Evolutionary conservation across 2,329 filamentous ascomycete species (phyloP).

Genomic region (Podosphaera leucotricha): DNA sequence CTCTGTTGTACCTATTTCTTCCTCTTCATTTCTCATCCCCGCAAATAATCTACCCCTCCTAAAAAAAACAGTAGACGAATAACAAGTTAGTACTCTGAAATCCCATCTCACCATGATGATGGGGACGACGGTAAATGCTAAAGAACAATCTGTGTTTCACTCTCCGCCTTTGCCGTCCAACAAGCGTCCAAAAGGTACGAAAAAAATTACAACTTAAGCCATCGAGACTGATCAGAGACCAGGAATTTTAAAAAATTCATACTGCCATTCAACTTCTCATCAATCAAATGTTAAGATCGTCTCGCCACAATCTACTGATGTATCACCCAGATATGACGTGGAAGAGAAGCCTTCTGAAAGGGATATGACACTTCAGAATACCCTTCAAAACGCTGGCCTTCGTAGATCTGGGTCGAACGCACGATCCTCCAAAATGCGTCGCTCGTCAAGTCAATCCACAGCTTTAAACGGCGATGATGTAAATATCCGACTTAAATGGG

Average conservation of each 20-base stretch:
- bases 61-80: neutral
- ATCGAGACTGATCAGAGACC: neutral
- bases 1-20: neutral
- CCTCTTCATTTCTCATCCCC: neutral
- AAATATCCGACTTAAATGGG: slow-evolving; percentile 72
- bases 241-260: slow-evolving; percentile 93
- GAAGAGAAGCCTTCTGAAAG: slow-evolving; percentile 35
- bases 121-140: neutral
- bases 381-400: slow-evolving; percentile 76
- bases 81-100: neutral
- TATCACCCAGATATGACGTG: slow-evolving; percentile 14
- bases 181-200: neutral
- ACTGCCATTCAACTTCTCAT: slow-evolving; percentile 30
- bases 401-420: slow-evolving; percentile 64
- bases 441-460: slow-evolving; percentile 17
- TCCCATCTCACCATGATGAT: neutral
- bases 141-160: neutral
- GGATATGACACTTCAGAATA: slow-evolving; percentile 84
- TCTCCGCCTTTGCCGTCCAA: neutral
- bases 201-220: neutral
- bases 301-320: slow-evolving; percentile 18
- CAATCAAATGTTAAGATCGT: slow-evolving; percentile 20
- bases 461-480: slow-evolving; percentile 21
- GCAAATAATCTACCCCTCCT: neutral
- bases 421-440: slow-evolving; percentile 23